Conservation (phyloP, 1,139 yeast species). For the Meyerozyma elateridarum region DNA sequence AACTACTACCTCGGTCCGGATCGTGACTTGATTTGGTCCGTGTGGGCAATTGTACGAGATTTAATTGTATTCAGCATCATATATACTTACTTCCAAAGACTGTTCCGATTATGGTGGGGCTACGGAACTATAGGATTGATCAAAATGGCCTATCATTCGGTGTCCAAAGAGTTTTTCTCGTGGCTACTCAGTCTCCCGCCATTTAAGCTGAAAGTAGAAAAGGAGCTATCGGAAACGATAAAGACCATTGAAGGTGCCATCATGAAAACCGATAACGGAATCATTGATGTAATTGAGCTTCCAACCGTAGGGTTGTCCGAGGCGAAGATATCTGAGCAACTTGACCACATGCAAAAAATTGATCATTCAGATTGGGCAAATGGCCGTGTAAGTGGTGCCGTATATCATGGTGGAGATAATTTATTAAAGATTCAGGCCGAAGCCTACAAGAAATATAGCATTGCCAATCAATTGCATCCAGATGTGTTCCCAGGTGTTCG, state of each 20-base stretch:
- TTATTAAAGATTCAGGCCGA: slow-evolving; percentile 66
- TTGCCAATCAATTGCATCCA: slow-evolving; percentile 93
- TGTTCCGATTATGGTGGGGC: slow-evolving; percentile 2
- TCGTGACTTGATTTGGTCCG: no score
- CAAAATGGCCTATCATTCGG: not conserved
- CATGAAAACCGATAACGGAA: slow-evolving; percentile 44
- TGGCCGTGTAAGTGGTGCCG: slow-evolving; percentile 92
- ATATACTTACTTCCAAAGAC: not conserved
- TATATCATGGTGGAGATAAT: slow-evolving; percentile 88
- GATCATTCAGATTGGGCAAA: slow-evolving; percentile 75
- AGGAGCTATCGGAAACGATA: slow-evolving; percentile 50
- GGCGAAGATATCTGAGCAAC: slow-evolving; percentile 39
- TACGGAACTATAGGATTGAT: slow-evolving; percentile 2
- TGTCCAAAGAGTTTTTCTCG: slow-evolving; percentile 25
- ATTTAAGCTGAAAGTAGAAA: slow-evolving; percentile 50
- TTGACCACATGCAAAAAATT: slow-evolving; percentile 45
- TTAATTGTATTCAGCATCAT: not conserved
- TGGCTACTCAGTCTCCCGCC: slow-evolving; percentile 45
- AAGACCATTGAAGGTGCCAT: slow-evolving; percentile 49
- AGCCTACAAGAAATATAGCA: slow-evolving; percentile 73
- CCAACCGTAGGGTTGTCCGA: slow-evolving; percentile 56
- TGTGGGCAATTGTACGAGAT: slow-evolving; percentile 1
- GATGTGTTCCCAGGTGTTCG: slow-evolving; percentile 96
- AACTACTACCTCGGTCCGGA: no score
- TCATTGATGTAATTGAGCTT: slow-evolving; percentile 45